phyloP scores from a whole-genome alignment of 345 rosid genomes.

The Sapria himalayana region DNA sequence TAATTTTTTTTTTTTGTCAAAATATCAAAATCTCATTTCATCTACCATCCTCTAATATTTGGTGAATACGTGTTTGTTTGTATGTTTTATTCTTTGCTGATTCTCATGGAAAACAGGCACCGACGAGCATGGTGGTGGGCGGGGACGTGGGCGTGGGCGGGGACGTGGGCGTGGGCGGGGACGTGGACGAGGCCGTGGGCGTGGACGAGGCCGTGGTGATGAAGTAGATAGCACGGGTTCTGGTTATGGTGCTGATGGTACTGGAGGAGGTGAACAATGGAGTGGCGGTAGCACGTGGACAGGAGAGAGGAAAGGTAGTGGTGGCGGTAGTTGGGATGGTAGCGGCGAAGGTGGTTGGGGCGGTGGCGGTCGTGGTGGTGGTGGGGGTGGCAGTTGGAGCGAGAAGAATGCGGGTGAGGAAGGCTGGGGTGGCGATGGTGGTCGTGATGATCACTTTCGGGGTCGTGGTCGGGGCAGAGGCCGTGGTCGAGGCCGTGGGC shows the following conservation, averaged over 20 bases:
- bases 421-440: too few relatives aligned
- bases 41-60: too few relatives aligned
- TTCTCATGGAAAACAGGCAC: conserved; percentile 1
- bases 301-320: background rate
- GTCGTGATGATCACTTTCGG: too few relatives aligned
- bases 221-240: background rate
- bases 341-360: background rate
- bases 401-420: too few relatives aligned
- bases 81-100: background rate
- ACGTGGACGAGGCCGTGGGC: background rate
- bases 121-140: background rate
- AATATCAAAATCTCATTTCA: too few relatives aligned
- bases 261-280: background rate
- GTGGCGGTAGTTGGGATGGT: background rate
- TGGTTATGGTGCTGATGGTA: background rate
- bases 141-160: background rate
- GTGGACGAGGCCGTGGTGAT: background rate
- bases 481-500: background rate
- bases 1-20: too few relatives aligned
- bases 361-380: background rate
- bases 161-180: conserved; percentile 1
- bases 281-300: background rate
- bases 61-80: too few relatives aligned
- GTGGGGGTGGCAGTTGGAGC: background rate
- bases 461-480: background rate